A percentile compares a stretch with the other conserved stretches of the same genome.
Evolutionary conservation across 2,329 filamentous ascomycete species (phyloP).

Genomic region (Aureobasidium subglaciale): DNA sequence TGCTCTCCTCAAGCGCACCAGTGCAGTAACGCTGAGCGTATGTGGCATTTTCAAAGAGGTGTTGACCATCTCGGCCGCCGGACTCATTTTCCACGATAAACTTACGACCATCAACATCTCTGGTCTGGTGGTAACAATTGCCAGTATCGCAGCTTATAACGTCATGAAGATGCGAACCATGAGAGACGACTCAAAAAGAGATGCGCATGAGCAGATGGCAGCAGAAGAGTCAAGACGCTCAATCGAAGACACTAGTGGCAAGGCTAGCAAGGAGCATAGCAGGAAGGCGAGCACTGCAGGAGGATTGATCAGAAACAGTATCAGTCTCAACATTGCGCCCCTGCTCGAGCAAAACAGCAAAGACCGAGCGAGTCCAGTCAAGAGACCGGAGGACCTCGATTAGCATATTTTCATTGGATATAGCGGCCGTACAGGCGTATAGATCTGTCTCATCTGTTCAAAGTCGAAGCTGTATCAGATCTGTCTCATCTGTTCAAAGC

Average conservation of each 20-base stretch:
- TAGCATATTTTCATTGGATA: conserved; percentile 17
- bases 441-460: not conserved
- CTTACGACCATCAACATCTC: conserved; percentile 82
- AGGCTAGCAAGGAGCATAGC: conserved; percentile 14
- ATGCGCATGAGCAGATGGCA: conserved; percentile 36
- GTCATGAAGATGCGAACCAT: conserved; percentile 90
- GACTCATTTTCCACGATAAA: conserved; percentile 79
- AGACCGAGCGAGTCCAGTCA: conserved; percentile 33
- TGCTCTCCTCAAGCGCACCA: conserved; percentile 86
- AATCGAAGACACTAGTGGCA: conserved; percentile 16
- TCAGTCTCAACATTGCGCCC: conserved; percentile 30
- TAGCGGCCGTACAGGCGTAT: not conserved
- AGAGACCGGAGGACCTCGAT: conserved; percentile 40
- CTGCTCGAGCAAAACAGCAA: conserved; percentile 16
- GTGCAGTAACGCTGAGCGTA: conserved; percentile 90
- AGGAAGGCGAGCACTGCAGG: conserved; percentile 24
- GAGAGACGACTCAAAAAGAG: conserved; percentile 62
- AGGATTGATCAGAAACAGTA: conserved; percentile 30
- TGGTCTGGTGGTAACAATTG: conserved; percentile 80
- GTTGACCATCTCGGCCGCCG: conserved; percentile 84
- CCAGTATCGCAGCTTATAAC: conserved; percentile 83
- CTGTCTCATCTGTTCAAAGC: conserved; percentile 4
- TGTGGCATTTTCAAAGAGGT: conserved; percentile 99
- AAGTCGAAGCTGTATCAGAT: not conserved
- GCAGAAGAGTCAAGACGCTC: conserved; percentile 30